phyloP scores from a whole-genome alignment of 371 early-diverging fungal species.

The Sporodiniella umbellata region DNA sequence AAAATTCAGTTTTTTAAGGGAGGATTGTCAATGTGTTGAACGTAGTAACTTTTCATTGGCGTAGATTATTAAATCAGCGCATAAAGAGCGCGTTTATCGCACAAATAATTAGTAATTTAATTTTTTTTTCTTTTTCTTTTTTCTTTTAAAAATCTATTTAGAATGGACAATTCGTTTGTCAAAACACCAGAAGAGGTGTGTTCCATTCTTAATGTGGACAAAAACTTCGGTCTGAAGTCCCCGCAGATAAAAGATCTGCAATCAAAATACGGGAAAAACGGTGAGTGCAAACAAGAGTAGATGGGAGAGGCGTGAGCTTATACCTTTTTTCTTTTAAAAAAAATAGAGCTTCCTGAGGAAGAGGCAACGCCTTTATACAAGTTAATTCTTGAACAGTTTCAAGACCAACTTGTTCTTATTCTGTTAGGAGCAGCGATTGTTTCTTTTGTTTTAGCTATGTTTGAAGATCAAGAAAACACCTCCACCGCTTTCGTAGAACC shows the following conservation, averaged over 20 bases:
- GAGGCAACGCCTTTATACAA: conserved; percentile 90
- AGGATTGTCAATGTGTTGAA: not conserved
- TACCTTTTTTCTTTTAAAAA: conserved; percentile 1
- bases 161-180: conserved; percentile 68
- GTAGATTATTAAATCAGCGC: conserved; percentile 1
- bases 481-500: conserved; percentile 95
- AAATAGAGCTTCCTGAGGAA: conserved; percentile 72
- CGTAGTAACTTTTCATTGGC: not conserved
- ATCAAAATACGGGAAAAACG: conserved; percentile 71
- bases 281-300: conserved; percentile 34
- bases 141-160: not conserved
- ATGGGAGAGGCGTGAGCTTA: conserved; percentile 33
- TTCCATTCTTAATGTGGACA: conserved; percentile 59
- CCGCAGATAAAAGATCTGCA: conserved; percentile 55
- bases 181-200: conserved; percentile 68
- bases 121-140: not conserved
- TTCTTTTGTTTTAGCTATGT: conserved; percentile 88
- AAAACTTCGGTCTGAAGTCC: conserved; percentile 55
- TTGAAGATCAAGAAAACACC: conserved; percentile 69
- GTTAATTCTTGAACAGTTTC: conserved; percentile 92
- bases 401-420: conserved; percentile 96
- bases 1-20: too few species aligned
- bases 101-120: not conserved
- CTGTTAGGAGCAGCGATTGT: conserved; percentile 88
- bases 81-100: not conserved